Evolutionary conservation across 129 eudicot species (phyloP).

Genomic region (carrot (Daucus carota)): DNA sequence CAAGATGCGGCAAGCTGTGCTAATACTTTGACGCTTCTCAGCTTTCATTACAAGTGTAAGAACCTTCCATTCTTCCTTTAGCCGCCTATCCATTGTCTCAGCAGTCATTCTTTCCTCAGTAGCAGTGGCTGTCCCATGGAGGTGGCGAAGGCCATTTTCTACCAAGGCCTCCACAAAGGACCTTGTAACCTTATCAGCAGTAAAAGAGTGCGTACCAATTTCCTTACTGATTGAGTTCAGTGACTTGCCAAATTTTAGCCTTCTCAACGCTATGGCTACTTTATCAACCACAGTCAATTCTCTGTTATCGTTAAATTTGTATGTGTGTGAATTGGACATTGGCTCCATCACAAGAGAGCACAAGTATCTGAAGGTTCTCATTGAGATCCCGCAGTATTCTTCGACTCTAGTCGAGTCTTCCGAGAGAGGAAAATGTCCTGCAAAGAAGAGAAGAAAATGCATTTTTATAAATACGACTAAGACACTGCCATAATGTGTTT

Average conservation of each 20-base stretch:
- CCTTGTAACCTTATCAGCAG: constrained; percentile 76
- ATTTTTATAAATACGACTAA: neutral
- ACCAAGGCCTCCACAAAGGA: constrained; percentile 77
- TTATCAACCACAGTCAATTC: constrained; percentile 44
- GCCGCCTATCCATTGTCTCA: neutral
- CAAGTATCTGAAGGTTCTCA: constrained; percentile 61
- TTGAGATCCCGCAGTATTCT: constrained; percentile 48
- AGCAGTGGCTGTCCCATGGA: constrained; percentile 77
- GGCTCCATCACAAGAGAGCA: constrained; percentile 68
- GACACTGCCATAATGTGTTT: neutral
- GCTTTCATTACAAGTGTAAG: constrained; percentile 71
- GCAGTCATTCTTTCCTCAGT: constrained; percentile 47
- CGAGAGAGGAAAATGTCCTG: constrained; percentile 42
- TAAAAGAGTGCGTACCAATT: constrained; percentile 50
- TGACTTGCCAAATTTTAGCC: constrained; percentile 72
- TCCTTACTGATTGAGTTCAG: constrained; percentile 41
- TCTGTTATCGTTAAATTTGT: constrained; percentile 40
- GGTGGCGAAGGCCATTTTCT: constrained; percentile 55
- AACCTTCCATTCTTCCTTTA: constrained; percentile 58
- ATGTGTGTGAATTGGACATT: constrained; percentile 42
- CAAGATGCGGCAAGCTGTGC: constrained; percentile 52
- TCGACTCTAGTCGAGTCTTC: constrained; percentile 34
- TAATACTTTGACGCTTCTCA: constrained; percentile 58
- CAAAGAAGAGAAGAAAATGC: constrained; percentile 11
- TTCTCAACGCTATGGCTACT: constrained; percentile 70